Evolutionary conservation across 2,329 filamentous ascomycete species (phyloP).

Genomic region (Metarhizium humberi): DNA sequence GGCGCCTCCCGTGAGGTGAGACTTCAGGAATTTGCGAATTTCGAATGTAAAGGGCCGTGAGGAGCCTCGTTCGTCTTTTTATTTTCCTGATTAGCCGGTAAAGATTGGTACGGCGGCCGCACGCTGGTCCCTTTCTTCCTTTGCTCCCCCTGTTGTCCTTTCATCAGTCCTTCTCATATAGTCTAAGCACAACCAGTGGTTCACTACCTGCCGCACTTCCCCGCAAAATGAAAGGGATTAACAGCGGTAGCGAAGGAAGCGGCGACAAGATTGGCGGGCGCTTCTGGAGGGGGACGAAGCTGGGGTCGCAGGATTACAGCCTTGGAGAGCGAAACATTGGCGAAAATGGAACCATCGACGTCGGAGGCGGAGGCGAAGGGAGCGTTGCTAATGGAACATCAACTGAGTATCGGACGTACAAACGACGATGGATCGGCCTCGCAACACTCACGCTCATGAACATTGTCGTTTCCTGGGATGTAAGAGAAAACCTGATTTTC

Average conservation of each 20-base stretch:
- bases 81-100: neutral
- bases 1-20: neutral
- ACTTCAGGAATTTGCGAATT: neutral
- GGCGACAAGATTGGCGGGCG: conserved; percentile 13
- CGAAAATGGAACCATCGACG: conserved; percentile 11
- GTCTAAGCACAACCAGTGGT: neutral
- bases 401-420: conserved; percentile 50
- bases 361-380: conserved; percentile 9
- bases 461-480: conserved; percentile 90
- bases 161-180: no score
- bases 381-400: conserved; percentile 19
- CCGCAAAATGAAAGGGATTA: conserved; percentile 1
- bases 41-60: neutral
- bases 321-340: conserved; percentile 15
- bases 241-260: neutral
- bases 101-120: neutral
- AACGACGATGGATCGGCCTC: conserved; percentile 81
- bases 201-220: neutral
- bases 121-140: neutral
- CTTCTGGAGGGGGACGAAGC: conserved; percentile 21
- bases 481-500: conserved; percentile 39
- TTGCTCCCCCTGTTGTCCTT: no score
- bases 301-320: conserved; percentile 18
- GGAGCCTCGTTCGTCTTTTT: neutral
- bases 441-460: conserved; percentile 79